Evolutionary conservation across 169 alveolate genomes (phyloP).

Genomic region (Plasmodium sp.): DNA sequence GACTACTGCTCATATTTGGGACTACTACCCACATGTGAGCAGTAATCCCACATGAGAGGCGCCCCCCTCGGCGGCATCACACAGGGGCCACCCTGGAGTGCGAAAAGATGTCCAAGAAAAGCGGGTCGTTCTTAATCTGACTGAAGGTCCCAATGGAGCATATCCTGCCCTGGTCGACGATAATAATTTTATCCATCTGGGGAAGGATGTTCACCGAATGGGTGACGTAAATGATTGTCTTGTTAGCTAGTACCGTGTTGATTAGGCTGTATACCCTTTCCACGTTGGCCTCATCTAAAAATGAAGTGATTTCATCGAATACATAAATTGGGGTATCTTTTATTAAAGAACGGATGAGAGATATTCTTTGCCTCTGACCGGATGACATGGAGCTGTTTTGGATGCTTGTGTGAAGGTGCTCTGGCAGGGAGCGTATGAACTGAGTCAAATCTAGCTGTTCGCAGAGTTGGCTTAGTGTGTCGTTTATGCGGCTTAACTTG

Average conservation of each 20-base stretch:
- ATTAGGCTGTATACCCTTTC: conserved; percentile 44
- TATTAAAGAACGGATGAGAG: conserved; percentile 56
- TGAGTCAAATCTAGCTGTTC: conserved; percentile 36
- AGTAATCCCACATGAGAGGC: background rate
- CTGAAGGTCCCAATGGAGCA: conserved; percentile 29
- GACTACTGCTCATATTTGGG: too few species aligned
- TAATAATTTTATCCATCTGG: conserved; percentile 57
- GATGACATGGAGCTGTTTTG: conserved; percentile 48
- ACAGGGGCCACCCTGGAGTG: background rate
- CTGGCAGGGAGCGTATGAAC: conserved; percentile 44
- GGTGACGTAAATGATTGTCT: conserved; percentile 52
- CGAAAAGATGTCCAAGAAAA: conserved; percentile 26
- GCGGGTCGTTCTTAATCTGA: conserved; percentile 20
- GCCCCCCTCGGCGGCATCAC: background rate
- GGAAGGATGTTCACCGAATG: conserved; percentile 16
- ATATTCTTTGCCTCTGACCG: conserved; percentile 68
- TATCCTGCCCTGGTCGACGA: conserved; percentile 41
- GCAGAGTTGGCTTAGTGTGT: conserved; percentile 23
- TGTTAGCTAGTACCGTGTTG: conserved; percentile 25
- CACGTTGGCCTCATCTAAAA: conserved; percentile 45
- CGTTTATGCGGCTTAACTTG: conserved; percentile 14
- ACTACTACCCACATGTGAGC: too few species aligned
- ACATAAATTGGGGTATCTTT: conserved; percentile 49
- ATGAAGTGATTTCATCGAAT: conserved; percentile 67
- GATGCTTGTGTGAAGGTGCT: conserved; percentile 6